Percentiles rank a stretch among this genome's conserved stretches.
Conservation (phyloP, 148 eudicot species). For the Diospyros lotus region DNA sequence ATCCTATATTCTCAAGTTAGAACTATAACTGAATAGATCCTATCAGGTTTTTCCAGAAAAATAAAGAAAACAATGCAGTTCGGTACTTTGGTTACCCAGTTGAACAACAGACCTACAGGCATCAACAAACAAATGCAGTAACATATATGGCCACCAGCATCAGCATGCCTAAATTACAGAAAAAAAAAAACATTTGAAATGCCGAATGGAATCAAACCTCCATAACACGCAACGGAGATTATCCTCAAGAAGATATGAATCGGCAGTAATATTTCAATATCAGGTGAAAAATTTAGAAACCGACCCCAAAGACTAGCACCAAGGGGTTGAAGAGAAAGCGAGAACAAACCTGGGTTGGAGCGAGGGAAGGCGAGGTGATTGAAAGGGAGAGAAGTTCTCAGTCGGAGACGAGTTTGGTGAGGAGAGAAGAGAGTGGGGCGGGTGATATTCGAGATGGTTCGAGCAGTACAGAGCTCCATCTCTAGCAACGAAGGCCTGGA, state of each 20-base stretch:
- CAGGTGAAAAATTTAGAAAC: not conserved
- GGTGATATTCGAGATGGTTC: constrained; percentile 11
- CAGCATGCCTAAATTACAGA: too few species aligned
- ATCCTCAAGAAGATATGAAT: not conserved
- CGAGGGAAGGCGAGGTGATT: constrained; percentile 1
- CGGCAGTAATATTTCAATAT: not conserved
- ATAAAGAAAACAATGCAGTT: not conserved
- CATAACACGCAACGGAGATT: too few species aligned
- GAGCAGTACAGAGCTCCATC: constrained; percentile 20
- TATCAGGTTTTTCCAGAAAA: not conserved
- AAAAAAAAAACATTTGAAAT: too few species aligned
- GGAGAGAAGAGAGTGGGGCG: not conserved
- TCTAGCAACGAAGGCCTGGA: not conserved
- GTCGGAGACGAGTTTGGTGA: not conserved
- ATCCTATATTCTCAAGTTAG: too few species aligned
- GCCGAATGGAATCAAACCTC: too few species aligned
- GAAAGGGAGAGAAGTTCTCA: constrained; percentile 2
- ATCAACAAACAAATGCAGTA: not conserved
- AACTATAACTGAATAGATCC: not conserved
- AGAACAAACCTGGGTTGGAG: constrained; percentile 15
- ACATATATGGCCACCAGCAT: not conserved
- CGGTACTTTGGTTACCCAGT: not conserved
- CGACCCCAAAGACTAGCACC: not conserved
- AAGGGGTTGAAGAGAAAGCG: not conserved
- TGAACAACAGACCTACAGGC: not conserved